Evolutionary conservation across 2,329 filamentous ascomycete genomes (phyloP).

Genomic region (Lecanicillium sp.): DNA sequence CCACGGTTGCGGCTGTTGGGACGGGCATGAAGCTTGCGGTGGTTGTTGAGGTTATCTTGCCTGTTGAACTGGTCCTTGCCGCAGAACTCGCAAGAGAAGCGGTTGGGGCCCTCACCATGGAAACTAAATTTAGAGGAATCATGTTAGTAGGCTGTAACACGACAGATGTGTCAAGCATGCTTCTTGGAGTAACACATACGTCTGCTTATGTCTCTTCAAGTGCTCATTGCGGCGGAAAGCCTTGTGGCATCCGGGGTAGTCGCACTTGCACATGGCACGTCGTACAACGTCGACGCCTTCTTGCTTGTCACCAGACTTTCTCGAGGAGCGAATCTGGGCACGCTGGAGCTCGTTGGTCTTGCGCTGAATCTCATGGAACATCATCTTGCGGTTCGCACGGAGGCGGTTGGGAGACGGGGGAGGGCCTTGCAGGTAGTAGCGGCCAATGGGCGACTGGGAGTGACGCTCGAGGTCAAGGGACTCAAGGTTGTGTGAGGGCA

Average conservation of each 20-base stretch:
- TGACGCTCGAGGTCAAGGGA: constrained; percentile 26
- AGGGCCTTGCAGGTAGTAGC: constrained; percentile 22
- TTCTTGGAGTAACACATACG: constrained; percentile 35
- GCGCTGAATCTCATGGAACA: constrained; percentile 33
- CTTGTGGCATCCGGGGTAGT: constrained; percentile 37
- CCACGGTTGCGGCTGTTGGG: constrained; percentile 30
- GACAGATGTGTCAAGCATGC: no score
- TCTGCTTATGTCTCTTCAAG: constrained; percentile 44
- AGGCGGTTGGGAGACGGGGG: constrained; percentile 23
- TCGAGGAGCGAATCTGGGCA: constrained; percentile 25
- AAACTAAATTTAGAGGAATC: constrained; percentile 17
- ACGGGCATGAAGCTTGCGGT: constrained; percentile 31
- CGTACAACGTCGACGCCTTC: constrained; percentile 28
- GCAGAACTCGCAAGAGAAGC: constrained; percentile 33
- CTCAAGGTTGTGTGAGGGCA: constrained; percentile 22
- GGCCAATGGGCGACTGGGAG: constrained; percentile 24
- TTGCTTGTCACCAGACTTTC: constrained; percentile 21
- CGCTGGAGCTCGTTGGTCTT: constrained; percentile 36
- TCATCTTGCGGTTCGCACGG: constrained; percentile 29
- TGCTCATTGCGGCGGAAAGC: constrained; percentile 46
- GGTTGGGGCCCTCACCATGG: constrained; percentile 30
- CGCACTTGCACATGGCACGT: constrained; percentile 35
- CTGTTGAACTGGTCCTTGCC: constrained; percentile 32
- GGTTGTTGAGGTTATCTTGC: constrained; percentile 33
- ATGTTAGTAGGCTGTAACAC: no score